phyloP scores from a whole-genome alignment of 495 filamentous ascomycete species.

The Durotheca rogersii region DNA sequence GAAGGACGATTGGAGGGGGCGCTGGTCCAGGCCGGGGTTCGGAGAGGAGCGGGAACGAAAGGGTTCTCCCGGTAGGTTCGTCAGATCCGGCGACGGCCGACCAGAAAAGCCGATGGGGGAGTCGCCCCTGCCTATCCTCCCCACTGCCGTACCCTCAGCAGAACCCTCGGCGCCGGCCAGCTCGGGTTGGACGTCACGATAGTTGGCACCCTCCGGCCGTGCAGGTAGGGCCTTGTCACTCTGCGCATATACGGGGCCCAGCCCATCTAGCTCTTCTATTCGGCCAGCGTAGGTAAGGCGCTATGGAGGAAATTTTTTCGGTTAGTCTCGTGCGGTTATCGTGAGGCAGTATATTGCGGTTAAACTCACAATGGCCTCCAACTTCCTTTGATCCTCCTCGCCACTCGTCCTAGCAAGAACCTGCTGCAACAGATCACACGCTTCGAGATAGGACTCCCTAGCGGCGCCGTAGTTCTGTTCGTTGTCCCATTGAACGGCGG shows the following conservation, averaged over 20 bases:
- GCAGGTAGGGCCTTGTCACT: constrained; percentile 74
- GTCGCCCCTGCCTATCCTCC: constrained; percentile 43
- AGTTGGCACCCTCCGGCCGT: constrained; percentile 72
- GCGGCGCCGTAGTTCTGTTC: constrained; percentile 92
- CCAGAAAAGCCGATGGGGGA: constrained; percentile 15
- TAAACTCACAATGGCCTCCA: constrained; percentile 86
- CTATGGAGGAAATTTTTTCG: constrained; percentile 48
- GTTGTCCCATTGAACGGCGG: constrained; percentile 91
- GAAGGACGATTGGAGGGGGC: constrained; percentile 48
- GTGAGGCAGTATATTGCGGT: background rate
- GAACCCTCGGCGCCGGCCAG: constrained; percentile 52
- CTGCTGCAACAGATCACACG: constrained; percentile 80
- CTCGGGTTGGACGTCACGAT: constrained; percentile 51
- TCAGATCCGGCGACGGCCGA: constrained; percentile 5
- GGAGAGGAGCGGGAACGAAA: constrained; percentile 30
- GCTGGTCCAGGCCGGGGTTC: constrained; percentile 18
- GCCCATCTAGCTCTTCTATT: constrained; percentile 76
- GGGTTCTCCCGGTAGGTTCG: constrained; percentile 11
- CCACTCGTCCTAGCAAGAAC: constrained; percentile 83
- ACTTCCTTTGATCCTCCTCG: constrained; percentile 80
- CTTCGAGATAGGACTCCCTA: constrained; percentile 88
- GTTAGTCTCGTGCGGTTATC: constrained; percentile 4
- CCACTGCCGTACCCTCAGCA: constrained; percentile 49
- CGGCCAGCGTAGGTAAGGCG: constrained; percentile 85
- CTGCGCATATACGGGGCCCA: constrained; percentile 59